Conservation (phyloP, 164 flowering plant genomes). For the Kingdonia uniflora region DNA sequence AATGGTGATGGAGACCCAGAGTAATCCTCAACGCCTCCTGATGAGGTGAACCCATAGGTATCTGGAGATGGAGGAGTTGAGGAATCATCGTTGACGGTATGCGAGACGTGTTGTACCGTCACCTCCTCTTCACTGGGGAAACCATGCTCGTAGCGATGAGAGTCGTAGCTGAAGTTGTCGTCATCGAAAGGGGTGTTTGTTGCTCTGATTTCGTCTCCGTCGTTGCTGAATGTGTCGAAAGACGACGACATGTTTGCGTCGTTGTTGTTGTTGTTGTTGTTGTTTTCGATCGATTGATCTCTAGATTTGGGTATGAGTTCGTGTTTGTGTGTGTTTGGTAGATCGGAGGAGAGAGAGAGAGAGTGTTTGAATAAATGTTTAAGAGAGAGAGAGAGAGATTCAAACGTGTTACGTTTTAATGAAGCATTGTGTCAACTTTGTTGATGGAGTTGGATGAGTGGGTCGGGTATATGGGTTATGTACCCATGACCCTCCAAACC, state of each 20-base stretch:
- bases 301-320: neutral
- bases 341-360: neutral
- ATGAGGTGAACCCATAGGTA: too few species aligned
- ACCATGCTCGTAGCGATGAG: slow-evolving; percentile 6
- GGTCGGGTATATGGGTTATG: too few species aligned
- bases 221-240: slow-evolving; percentile 46
- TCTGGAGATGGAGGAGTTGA: slow-evolving; percentile 29
- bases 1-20: slow-evolving; percentile 27
- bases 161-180: slow-evolving; percentile 33
- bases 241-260: slow-evolving; percentile 24
- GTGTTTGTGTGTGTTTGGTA: neutral
- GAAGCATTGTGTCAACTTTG: too few species aligned
- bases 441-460: too few species aligned
- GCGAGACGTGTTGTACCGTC: slow-evolving; percentile 32
- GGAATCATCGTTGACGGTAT: slow-evolving; percentile 2
- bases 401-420: too few species aligned
- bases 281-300: neutral
- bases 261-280: slow-evolving; percentile 7
- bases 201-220: slow-evolving; percentile 35
- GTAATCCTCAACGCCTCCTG: slow-evolving; percentile 19
- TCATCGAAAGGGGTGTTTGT: slow-evolving; percentile 32
- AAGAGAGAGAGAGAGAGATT: too few species aligned
- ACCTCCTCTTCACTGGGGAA: slow-evolving; percentile 41
- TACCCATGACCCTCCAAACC: too few species aligned
- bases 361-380: too few species aligned